Percentiles rank a stretch among this genome's conserved stretches.
phyloP scores from a whole-genome alignment of 768 basidiomycete species.

The Cystobasidium onofrii region DNA sequence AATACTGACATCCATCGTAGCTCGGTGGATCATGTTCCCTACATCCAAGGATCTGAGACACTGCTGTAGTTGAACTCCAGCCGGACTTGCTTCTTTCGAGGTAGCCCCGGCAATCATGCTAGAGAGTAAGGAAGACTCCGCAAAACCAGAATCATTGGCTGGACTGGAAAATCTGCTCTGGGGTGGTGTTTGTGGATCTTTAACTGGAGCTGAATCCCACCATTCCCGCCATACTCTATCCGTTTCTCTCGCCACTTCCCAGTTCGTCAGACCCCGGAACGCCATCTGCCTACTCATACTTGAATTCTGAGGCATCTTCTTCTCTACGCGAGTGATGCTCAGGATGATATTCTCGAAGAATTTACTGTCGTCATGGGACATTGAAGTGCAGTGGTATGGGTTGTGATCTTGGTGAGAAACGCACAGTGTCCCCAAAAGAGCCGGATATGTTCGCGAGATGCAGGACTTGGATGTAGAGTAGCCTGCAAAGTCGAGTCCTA shows the following conservation, averaged over 20 bases:
- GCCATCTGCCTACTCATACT: not conserved
- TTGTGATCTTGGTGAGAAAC: conserved; percentile 16
- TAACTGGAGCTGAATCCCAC: not conserved
- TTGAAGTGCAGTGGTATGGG: conserved; percentile 8
- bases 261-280: not conserved
- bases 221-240: conserved; percentile 10
- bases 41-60: not conserved
- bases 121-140: not conserved
- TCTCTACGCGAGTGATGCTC: conserved; percentile 7
- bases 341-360: conserved; percentile 6
- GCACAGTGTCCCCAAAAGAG: not conserved
- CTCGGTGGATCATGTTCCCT: conserved; percentile 2
- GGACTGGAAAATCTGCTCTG: not conserved
- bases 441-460: not conserved
- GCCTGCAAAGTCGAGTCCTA: not conserved
- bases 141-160: conserved; percentile 6
- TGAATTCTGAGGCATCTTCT: not conserved
- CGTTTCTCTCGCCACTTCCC: conserved; percentile 8
- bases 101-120: not conserved
- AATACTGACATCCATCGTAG: not conserved
- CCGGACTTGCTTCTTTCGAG: not conserved
- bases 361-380: not conserved
- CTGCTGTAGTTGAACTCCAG: not conserved
- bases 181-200: not conserved
- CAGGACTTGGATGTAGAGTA: not conserved